These are phyloP conservation scores for Orbilia oligospora DNA, from an alignment of 2,329 filamentous ascomycete genomes.

Conservation along the genomic window DNA sequence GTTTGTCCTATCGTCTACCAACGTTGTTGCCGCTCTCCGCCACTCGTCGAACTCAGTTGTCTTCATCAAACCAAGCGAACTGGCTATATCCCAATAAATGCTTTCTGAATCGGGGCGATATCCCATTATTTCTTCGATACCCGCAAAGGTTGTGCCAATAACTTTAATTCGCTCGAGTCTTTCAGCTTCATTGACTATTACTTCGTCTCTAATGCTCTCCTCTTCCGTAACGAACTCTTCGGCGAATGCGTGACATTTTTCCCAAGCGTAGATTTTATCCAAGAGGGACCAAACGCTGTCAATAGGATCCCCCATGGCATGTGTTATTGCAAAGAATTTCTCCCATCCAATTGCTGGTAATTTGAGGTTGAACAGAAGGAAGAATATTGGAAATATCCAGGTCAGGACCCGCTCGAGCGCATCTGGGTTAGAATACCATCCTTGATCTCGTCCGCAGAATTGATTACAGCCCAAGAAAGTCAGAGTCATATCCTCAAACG, in stretches of 20 bases:
- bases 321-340: conserved; percentile 4
- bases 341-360: conserved; percentile 21
- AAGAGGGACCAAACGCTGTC: conserved; percentile 23
- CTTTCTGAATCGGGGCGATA: not conserved
- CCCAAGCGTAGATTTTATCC: conserved; percentile 22
- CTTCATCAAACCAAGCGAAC: not conserved
- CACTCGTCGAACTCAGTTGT: conserved; percentile 8
- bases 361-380: conserved; percentile 14
- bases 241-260: conserved; percentile 14
- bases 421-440: conserved; percentile 12
- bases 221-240: conserved; percentile 21
- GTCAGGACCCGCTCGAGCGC: conserved; percentile 10
- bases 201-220: not conserved
- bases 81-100: conserved; percentile 7
- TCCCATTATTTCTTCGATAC: conserved; percentile 7
- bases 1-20: conserved; percentile 20
- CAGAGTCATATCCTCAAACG: not conserved
- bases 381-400: conserved; percentile 15
- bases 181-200: not conserved
- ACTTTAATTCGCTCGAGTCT: conserved; percentile 8
- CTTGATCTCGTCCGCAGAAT: not conserved
- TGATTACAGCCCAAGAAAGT: not conserved
- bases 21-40: conserved; percentile 1
- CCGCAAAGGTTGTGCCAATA: conserved; percentile 12
- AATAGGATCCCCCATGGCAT: conserved; percentile 12